phyloP scores from a whole-genome alignment of 1,284 basidiomycete species.

The Malassezia furfur region DNA sequence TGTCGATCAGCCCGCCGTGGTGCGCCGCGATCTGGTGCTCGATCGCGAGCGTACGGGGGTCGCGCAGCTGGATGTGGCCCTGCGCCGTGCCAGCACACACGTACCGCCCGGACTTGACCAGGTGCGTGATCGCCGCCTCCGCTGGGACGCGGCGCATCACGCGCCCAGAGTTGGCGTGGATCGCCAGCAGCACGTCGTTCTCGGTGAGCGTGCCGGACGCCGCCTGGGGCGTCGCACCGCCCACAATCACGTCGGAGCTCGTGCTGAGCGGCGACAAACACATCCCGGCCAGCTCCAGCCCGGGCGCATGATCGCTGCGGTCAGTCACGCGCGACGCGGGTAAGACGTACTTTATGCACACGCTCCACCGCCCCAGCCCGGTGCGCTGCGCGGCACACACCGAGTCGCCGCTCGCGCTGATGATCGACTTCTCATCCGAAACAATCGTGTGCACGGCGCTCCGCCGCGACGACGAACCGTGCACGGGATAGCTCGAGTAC shows the following conservation, averaged over 20 bases:
- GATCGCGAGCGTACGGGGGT: slow-evolving; percentile 37
- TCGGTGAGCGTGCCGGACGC: slow-evolving; percentile 22
- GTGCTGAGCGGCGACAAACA: slow-evolving; percentile 35
- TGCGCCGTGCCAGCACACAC: slow-evolving; percentile 33
- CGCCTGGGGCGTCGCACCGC: slow-evolving; percentile 27
- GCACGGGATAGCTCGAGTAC: slow-evolving; percentile 53
- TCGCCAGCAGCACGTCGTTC: slow-evolving; percentile 28
- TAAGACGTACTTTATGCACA: slow-evolving; percentile 8
- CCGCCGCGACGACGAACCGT: slow-evolving; percentile 55
- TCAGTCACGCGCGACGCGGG: not conserved
- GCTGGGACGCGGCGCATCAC: slow-evolving; percentile 31
- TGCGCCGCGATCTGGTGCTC: slow-evolving; percentile 43
- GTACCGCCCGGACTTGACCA: slow-evolving; percentile 32
- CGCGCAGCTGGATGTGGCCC: slow-evolving; percentile 43
- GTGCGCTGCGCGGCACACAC: slow-evolving; percentile 49
- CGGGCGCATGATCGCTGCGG: slow-evolving; percentile 14
- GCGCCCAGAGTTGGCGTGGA: slow-evolving; percentile 37
- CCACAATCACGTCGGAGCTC: slow-evolving; percentile 38
- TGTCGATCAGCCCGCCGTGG: slow-evolving; percentile 45
- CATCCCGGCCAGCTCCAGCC: slow-evolving; percentile 35
- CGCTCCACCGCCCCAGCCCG: slow-evolving; percentile 47
- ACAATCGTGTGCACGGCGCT: slow-evolving; percentile 41
- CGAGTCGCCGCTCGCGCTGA: slow-evolving; percentile 43
- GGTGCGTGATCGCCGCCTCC: slow-evolving; percentile 37
- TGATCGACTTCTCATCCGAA: slow-evolving; percentile 47